Conservation (phyloP, 257 asterid species). For the Vinca minor region DNA sequence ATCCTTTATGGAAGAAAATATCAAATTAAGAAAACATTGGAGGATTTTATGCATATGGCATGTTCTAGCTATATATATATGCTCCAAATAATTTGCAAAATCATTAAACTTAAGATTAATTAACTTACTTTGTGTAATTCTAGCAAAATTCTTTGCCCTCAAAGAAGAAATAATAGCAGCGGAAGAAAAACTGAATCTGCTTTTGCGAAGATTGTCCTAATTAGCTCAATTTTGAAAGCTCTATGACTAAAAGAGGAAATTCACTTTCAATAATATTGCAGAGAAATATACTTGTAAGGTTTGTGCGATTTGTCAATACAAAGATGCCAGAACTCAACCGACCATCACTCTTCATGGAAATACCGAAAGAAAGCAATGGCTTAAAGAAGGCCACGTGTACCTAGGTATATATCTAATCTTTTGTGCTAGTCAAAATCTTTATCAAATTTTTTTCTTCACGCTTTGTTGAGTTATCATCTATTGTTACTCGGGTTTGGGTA, state of each 20-base stretch:
- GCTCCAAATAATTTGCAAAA: not conserved
- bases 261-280: conserved; percentile 17
- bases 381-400: conserved; percentile 46
- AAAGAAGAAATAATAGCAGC: not conserved
- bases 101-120: not conserved
- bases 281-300: conserved; percentile 23
- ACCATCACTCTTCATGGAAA: conserved; percentile 33
- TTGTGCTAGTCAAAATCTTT: conserved; percentile 30
- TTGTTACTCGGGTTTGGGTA: too few species aligned
- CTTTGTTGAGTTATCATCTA: conserved; percentile 19
- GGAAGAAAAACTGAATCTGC: too few species aligned
- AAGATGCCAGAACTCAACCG: conserved; percentile 51
- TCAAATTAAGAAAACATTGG: not conserved
- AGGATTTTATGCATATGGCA: not conserved
- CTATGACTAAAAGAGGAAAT: conserved; percentile 14
- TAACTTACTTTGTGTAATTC: not conserved
- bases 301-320: conserved; percentile 22
- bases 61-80: not conserved
- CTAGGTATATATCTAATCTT: not conserved
- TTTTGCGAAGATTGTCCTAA: too few species aligned
- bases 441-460: conserved; percentile 28
- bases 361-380: conserved; percentile 39
- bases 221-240: too few species aligned
- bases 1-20: not conserved
- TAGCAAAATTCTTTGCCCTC: not conserved